A percentile compares a stretch with the other conserved stretches of the same genome.
These are phyloP conservation scores for Venturia asperata DNA, from an alignment of 2,329 filamentous ascomycete species.

Conservation along the genomic window DNA sequence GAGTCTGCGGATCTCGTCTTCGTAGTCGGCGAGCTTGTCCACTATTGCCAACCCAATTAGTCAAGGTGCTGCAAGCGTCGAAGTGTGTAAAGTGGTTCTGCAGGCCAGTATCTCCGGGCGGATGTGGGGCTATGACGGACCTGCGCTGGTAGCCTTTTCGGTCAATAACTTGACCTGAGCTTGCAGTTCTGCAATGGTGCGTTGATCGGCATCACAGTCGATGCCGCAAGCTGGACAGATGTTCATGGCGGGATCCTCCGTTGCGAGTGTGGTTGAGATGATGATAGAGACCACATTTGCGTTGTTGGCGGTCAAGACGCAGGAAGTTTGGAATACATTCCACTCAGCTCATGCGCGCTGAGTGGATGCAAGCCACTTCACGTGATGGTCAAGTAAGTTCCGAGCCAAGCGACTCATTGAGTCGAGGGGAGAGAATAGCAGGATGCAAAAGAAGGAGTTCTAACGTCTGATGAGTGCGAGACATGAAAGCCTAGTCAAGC, in stretches of 20 bases:
- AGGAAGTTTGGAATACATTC: slow-evolving; percentile 3
- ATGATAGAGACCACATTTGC: slow-evolving; percentile 6
- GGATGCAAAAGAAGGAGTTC: too few species aligned
- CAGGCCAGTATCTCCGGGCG: neutral
- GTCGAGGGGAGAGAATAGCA: too few species aligned
- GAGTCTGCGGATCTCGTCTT: slow-evolving; percentile 63
- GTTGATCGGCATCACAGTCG: slow-evolving; percentile 32
- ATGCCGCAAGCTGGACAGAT: slow-evolving; percentile 1
- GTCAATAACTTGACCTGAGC: slow-evolving; percentile 63
- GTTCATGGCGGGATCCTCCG: neutral
- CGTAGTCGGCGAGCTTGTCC: slow-evolving; percentile 64
- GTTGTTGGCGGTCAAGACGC: neutral
- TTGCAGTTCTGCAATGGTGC: slow-evolving; percentile 61
- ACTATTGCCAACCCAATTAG: slow-evolving; percentile 31
- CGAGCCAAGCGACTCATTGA: too few species aligned
- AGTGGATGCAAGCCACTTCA: neutral
- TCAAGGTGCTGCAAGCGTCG: neutral
- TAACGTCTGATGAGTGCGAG: neutral
- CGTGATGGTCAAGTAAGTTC: neutral
- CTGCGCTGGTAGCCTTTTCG: slow-evolving; percentile 59
- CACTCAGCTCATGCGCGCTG: neutral
- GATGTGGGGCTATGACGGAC: slow-evolving; percentile 32
- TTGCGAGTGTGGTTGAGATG: slow-evolving; percentile 6
- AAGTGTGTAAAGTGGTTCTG: slow-evolving; percentile 14
- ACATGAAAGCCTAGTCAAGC: neutral